phyloP scores from a whole-genome alignment of 768 basidiomycete species.

The Naganishia vaughanmartiniae region DNA sequence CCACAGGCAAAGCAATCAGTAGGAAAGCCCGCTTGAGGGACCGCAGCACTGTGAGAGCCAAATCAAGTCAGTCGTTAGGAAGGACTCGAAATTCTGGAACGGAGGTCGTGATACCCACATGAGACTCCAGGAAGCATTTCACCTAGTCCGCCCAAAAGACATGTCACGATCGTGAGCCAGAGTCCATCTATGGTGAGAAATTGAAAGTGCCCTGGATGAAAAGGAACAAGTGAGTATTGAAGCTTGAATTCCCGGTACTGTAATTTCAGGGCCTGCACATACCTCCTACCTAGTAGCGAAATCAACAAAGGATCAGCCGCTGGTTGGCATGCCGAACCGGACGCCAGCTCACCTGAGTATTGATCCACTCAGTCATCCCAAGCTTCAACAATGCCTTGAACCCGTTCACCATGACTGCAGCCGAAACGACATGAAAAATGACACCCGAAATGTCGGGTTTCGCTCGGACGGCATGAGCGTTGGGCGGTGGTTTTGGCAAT shows the following conservation, averaged over 20 bases:
- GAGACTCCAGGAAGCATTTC: conserved; percentile 55
- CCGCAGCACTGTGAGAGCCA: conserved; percentile 51
- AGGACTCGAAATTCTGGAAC: background rate
- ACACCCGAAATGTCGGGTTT: conserved; percentile 32
- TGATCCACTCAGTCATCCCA: conserved; percentile 35
- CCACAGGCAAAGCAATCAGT: conserved; percentile 67
- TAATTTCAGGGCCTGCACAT: conserved; percentile 1
- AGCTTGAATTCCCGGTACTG: background rate
- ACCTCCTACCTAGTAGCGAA: conserved; percentile 43
- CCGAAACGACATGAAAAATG: conserved; percentile 42
- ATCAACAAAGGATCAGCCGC: background rate
- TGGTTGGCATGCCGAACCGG: background rate
- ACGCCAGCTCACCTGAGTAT: conserved; percentile 39
- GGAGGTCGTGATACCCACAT: conserved; percentile 47
- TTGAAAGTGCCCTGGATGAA: conserved; percentile 60
- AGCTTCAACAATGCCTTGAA: conserved; percentile 39
- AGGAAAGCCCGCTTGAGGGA: conserved; percentile 61
- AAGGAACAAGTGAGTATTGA: conserved; percentile 7
- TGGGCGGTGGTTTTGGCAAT: conserved; percentile 17
- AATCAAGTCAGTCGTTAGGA: background rate
- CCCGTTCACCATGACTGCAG: conserved; percentile 45
- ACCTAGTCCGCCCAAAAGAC: conserved; percentile 53
- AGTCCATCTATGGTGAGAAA: conserved; percentile 75
- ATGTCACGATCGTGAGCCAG: conserved; percentile 54
- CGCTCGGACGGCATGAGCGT: conserved; percentile 22